Conservation (phyloP, 225 moss, liverwort and hornwort genomes). For the Physcomitrellopsis africana region DNA sequence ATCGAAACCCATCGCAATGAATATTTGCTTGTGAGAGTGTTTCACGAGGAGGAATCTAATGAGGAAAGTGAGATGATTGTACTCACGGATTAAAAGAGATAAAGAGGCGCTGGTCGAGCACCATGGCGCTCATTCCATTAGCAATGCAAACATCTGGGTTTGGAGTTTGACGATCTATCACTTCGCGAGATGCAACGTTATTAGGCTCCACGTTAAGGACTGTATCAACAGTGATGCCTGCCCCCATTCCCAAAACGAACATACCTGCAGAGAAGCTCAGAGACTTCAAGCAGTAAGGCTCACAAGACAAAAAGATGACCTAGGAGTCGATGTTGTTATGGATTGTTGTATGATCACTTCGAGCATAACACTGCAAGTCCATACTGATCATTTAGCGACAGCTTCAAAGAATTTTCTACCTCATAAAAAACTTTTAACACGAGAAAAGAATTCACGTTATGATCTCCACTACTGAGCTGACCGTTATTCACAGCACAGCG, state of each 20-base stretch:
- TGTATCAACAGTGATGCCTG: constrained; percentile 85
- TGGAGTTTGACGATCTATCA: constrained; percentile 95
- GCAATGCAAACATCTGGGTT: constrained; percentile 97
- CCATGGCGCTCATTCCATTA: constrained; percentile 98
- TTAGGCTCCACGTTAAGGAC: constrained; percentile 90
- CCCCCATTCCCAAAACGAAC: constrained; percentile 85
- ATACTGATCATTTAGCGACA: no score
- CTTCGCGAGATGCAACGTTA: constrained; percentile 93
- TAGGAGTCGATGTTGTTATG: no score
- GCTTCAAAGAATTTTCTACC: no score
- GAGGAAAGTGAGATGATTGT: neutral
- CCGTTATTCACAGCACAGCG: no score
- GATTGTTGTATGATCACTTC: no score
- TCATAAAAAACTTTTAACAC: no score
- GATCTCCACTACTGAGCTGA: no score
- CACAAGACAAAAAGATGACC: no score
- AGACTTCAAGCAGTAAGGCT: neutral
- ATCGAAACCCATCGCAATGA: neutral
- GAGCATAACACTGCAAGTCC: no score
- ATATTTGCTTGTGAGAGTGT: neutral
- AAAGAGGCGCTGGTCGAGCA: constrained; percentile 95
- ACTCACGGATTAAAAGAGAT: constrained; percentile 98
- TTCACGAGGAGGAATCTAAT: neutral
- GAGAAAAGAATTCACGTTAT: no score
- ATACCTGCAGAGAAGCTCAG: constrained; percentile 58